A percentile compares a stretch with the other conserved stretches of the same genome.
Evolutionary conservation across 331 rosid species (phyloP).

Genomic region (Prunus yedoensis): DNA sequence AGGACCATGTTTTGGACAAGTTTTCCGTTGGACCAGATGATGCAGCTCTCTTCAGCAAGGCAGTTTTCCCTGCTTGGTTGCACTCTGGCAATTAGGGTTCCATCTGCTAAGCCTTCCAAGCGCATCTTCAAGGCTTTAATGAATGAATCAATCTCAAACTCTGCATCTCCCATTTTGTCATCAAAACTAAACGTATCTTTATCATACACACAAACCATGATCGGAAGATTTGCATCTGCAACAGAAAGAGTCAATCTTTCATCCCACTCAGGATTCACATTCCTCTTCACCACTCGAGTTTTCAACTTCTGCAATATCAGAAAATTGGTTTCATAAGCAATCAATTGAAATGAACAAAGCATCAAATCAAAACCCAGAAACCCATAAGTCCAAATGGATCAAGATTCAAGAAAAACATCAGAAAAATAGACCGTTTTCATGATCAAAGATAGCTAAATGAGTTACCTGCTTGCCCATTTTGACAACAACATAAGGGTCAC

Average conservation of each 20-base stretch:
- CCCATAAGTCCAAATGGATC: too few relatives aligned
- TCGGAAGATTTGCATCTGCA: too few relatives aligned
- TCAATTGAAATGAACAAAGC: neutral
- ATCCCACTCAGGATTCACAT: constrained; percentile 17
- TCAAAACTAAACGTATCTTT: constrained; percentile 31
- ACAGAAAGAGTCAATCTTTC: neutral
- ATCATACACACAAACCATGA: constrained; percentile 25
- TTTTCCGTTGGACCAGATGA: constrained; percentile 17
- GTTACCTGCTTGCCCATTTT: too few relatives aligned
- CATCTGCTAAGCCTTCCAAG: constrained; percentile 18
- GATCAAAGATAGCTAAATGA: too few relatives aligned
- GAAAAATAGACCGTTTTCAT: neutral
- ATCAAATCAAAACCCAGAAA: too few relatives aligned
- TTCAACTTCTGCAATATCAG: constrained; percentile 29
- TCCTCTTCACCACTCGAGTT: constrained; percentile 22
- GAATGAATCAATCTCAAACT: constrained; percentile 33
- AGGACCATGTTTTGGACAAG: constrained; percentile 31
- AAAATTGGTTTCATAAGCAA: neutral
- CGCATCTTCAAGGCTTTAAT: constrained; percentile 14
- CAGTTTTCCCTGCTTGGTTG: constrained; percentile 24
- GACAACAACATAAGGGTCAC: too few relatives aligned
- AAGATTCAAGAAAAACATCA: too few relatives aligned
- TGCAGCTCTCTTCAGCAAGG: constrained; percentile 32
- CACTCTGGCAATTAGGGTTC: constrained; percentile 27
- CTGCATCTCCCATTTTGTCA: constrained; percentile 44